Evolutionary conservation across 768 basidiomycete genomes (phyloP).

Genomic region (Amanita inopinata): DNA sequence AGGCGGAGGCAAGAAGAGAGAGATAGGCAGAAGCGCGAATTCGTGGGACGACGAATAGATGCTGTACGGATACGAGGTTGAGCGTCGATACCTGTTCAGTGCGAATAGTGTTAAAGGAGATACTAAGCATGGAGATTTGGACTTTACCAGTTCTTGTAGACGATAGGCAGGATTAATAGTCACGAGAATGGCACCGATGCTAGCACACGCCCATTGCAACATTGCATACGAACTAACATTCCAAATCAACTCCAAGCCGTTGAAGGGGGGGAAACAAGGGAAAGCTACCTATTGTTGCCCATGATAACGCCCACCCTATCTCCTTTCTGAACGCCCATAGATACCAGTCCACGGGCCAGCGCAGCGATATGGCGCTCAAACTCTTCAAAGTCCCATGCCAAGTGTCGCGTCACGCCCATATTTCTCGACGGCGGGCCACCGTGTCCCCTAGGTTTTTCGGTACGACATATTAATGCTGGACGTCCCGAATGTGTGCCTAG

Average conservation of each 20-base stretch:
- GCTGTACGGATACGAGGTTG: conserved; percentile 52
- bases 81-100: conserved; percentile 48
- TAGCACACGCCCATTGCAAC: conserved; percentile 83
- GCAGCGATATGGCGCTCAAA: conserved; percentile 59
- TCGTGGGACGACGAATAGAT: conserved; percentile 64
- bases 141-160: conserved; percentile 56
- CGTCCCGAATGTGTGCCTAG: conserved; percentile 36
- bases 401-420: conserved; percentile 34
- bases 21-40: conserved; percentile 60
- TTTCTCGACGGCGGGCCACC: conserved; percentile 51
- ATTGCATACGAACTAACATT: conserved; percentile 58
- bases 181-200: conserved; percentile 72
- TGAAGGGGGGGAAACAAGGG: neutral
- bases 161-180: conserved; percentile 81
- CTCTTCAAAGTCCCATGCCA: conserved; percentile 70
- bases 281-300: conserved; percentile 71
- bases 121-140: neutral
- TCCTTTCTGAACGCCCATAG: conserved; percentile 62
- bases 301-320: conserved; percentile 74
- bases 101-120: neutral
- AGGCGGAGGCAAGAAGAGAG: conserved; percentile 43
- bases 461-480: conserved; percentile 56
- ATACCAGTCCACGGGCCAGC: conserved; percentile 58
- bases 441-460: conserved; percentile 47
- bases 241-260: neutral